Base-by-base conservation (phyloP, 345 rosid species). In the Gossypium mustelinum region DNA sequence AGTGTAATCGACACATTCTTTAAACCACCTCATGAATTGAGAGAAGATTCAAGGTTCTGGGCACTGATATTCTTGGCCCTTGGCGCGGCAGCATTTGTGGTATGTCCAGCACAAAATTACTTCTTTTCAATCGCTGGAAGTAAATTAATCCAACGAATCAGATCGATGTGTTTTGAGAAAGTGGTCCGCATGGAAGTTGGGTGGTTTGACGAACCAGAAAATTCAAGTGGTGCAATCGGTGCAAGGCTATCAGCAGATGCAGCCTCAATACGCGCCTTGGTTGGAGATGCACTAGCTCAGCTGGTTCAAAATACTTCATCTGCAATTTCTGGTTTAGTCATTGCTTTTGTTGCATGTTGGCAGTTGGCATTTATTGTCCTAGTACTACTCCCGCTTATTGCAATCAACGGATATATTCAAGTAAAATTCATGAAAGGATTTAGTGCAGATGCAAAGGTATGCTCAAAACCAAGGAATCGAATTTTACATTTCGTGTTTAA, bases 191-290 rank as follows among this genome's bases (percentile, higher is more conserved):
- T 89, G 97, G 97, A 94, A 62, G 79, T 94, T 48, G 74, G 93
- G 14, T 94, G 97, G 97, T 94, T 94, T 48, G 96, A 94, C 75
- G 89, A 90, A 66, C 83, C 85, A 12, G 80, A 83, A 2, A 86
- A 94, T 82, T 90, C 97, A 0, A 92, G 92, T 24, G 96, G 98
- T 72, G 78, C 85, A 2, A 65, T 94, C 63, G 93, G 97, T 50
- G 88, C 97, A 3, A 86, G 96, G 71, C 87, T 94, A 0, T 92
- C 98, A 1, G 83, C 89, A 22, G 98, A 94, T 87, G 93, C 97
- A 14, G 90, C 94, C 24, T 58, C 81, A 66, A 74, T 92, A 3
- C 86, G 89, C 18, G 83, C 84, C 70, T 68, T 90, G 0, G 95
- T 90, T 24, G 98, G 98, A 6, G 98, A 92, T 74, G 83, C 92